Evolutionary conservation across 2,329 filamentous ascomycete species (phyloP).

Genomic region (Diaporthe australafricana): DNA sequence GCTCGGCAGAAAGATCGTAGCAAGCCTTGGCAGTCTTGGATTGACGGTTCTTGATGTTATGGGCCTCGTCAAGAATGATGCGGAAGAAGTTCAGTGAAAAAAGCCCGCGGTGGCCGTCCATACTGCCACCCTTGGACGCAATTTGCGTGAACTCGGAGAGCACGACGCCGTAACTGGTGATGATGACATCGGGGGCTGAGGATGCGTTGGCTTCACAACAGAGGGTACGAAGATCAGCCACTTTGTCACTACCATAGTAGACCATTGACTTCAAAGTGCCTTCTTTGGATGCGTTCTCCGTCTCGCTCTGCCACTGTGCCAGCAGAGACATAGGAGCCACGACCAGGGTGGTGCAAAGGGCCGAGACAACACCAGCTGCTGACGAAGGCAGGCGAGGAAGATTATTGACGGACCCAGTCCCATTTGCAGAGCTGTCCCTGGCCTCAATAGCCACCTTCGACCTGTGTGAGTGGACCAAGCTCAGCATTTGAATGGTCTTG

Average conservation of each 20-base stretch:
- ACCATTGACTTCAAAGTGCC: slow-evolving; percentile 87
- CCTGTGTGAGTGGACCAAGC: slow-evolving; percentile 86
- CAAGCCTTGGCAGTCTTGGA: slow-evolving; percentile 97
- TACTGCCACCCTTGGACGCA: slow-evolving; percentile 72
- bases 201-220: slow-evolving; percentile 80
- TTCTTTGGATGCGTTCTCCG: slow-evolving; percentile 86
- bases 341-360: slow-evolving; percentile 91
- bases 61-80: slow-evolving; percentile 94
- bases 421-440: slow-evolving; percentile 44
- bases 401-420: slow-evolving; percentile 63
- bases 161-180: slow-evolving; percentile 94
- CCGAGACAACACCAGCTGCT: slow-evolving; percentile 69
- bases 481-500: slow-evolving; percentile 99
- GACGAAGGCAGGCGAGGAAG: slow-evolving; percentile 72
- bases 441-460: slow-evolving; percentile 62
- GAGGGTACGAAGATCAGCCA: slow-evolving; percentile 79
- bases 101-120: slow-evolving; percentile 75
- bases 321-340: slow-evolving; percentile 97
- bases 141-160: slow-evolving; percentile 90
- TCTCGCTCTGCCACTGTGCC: slow-evolving; percentile 97
- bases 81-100: slow-evolving; percentile 97
- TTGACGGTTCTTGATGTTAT: slow-evolving; percentile 89
- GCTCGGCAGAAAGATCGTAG: slow-evolving; percentile 85
- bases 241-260: slow-evolving; percentile 93
- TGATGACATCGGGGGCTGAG: slow-evolving; percentile 87